phyloP scores from a whole-genome alignment of 192 early-diverging fungal genomes.

The Entophlyctis luteolus region DNA sequence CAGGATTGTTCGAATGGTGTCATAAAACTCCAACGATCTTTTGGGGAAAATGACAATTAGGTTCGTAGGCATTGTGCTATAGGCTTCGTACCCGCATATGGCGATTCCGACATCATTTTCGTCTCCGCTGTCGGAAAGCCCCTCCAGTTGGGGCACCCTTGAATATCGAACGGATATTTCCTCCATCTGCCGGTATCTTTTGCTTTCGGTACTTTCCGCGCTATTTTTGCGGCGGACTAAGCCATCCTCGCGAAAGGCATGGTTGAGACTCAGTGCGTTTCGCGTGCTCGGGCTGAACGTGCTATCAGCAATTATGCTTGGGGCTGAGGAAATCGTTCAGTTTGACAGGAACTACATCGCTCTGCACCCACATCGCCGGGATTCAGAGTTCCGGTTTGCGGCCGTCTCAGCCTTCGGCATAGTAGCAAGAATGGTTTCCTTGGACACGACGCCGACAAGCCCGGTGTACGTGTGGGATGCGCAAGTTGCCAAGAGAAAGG shows the following conservation, averaged over 20 bases:
- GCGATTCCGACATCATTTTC: constrained; percentile 12
- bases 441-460: constrained; percentile 7
- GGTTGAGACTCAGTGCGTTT: not conserved
- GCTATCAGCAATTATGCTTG: not conserved
- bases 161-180: not conserved
- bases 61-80: not conserved
- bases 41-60: not conserved
- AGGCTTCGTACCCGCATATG: constrained; percentile 19
- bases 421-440: constrained; percentile 19
- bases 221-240: not conserved
- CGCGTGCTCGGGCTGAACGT: not conserved
- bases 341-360: not conserved
- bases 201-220: not conserved
- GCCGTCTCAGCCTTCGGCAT: constrained; percentile 26
- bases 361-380: not conserved
- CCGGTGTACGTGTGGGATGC: not conserved
- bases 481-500: not conserved
- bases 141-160: not conserved
- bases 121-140: not conserved
- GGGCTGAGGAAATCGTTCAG: not conserved
- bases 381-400: not conserved
- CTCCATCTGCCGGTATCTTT: not conserved
- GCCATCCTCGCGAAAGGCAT: not conserved
- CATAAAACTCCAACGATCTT: not conserved
- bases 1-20: constrained; percentile 11